Percentiles rank a stretch among this genome's conserved stretches.
These are phyloP conservation scores for Diaporthe citrichinensis DNA, from an alignment of 2,329 filamentous ascomycete species.

Conservation along the genomic window DNA sequence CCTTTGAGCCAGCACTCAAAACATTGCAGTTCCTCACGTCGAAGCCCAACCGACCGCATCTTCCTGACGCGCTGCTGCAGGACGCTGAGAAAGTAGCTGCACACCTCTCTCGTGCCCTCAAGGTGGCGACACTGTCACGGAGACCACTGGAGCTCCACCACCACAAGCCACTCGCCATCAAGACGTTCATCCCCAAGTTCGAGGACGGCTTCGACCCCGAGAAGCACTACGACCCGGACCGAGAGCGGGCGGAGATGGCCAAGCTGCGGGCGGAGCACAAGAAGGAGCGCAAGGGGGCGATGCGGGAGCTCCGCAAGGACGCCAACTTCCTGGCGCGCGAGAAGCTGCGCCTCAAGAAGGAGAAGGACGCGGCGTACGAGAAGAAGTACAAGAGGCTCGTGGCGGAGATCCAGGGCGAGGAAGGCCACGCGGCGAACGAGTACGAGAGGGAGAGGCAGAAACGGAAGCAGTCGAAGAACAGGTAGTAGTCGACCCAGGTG, in stretches of 20 bases:
- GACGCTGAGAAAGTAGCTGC: constrained; percentile 58
- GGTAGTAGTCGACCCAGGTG: background rate
- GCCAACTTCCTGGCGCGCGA: constrained; percentile 93
- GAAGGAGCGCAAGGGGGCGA: constrained; percentile 92
- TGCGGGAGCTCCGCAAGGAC: constrained; percentile 95
- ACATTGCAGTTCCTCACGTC: constrained; percentile 74
- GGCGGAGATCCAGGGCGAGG: constrained; percentile 95
- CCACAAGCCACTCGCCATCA: constrained; percentile 90
- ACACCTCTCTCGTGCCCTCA: constrained; percentile 68
- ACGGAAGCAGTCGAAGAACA: constrained; percentile 74
- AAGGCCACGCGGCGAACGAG: constrained; percentile 86
- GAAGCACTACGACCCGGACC: constrained; percentile 97
- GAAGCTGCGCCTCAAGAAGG: constrained; percentile 92
- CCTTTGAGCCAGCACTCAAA: constrained; percentile 75
- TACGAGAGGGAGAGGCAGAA: constrained; percentile 89
- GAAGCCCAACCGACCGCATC: constrained; percentile 64
- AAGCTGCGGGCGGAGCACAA: constrained; percentile 94
- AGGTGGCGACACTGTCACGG: constrained; percentile 75
- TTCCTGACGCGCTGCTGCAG: constrained; percentile 60
- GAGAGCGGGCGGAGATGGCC: constrained; percentile 86
- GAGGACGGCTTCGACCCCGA: constrained; percentile 95
- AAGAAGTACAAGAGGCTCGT: constrained; percentile 94
- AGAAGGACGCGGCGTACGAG: constrained; percentile 93
- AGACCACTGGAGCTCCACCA: constrained; percentile 89
- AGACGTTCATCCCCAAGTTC: constrained; percentile 91